Percentiles rank a stretch among this genome's conserved stretches.
Conservation (phyloP, 139 green algal species). For the Closterium sp. region DNA sequence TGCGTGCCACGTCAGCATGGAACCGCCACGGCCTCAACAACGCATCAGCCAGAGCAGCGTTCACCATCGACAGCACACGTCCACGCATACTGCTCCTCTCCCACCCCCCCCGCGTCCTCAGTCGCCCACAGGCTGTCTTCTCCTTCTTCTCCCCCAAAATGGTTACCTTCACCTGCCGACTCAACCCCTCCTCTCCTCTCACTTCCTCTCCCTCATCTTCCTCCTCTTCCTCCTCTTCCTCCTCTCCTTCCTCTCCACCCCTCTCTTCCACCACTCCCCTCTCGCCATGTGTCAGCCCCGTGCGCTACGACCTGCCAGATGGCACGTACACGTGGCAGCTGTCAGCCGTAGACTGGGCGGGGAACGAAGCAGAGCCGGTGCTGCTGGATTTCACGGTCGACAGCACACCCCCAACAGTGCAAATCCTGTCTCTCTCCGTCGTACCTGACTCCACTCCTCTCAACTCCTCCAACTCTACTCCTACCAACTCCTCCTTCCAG, state of each 20-base stretch:
- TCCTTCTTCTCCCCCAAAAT: constrained; percentile 9
- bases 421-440: not conserved
- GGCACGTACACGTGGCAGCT: constrained; percentile 14
- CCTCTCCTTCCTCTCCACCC: not conserved
- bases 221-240: not conserved
- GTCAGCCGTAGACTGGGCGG: constrained; percentile 8
- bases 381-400: not conserved
- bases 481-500: not conserved
- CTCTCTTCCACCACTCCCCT: not conserved
- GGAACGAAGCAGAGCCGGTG: not conserved
- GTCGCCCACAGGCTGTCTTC: not conserved
- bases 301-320: not conserved
- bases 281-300: not conserved
- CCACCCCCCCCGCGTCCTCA: not conserved
- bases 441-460: not conserved
- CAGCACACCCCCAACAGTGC: not conserved
- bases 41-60: not conserved
- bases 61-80: constrained; percentile 1
- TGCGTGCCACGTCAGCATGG: constrained; percentile 10
- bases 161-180: not conserved
- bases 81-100: constrained; percentile 4
- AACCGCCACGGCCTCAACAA: constrained; percentile 19
- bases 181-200: not conserved
- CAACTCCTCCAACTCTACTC: not conserved
- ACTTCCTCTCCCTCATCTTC: not conserved